Conservation (phyloP, 441 rosid species). For the Caryocar brasiliense region DNA sequence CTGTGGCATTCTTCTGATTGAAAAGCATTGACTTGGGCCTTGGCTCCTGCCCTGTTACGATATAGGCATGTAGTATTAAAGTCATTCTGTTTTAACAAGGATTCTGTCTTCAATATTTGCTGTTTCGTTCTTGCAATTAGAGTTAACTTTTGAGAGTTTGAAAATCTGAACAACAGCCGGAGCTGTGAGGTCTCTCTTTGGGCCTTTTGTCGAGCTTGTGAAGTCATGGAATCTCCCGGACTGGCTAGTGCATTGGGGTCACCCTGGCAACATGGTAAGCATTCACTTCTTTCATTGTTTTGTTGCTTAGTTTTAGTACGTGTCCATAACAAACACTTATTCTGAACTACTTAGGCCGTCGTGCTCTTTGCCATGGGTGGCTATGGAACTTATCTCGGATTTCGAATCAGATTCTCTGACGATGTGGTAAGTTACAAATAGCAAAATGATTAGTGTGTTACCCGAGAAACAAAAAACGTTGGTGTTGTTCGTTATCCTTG, state of each 20-base stretch:
- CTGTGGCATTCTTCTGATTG: too few species aligned
- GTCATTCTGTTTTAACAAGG: background rate
- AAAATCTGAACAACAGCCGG: constrained; percentile 40
- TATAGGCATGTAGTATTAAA: too few species aligned
- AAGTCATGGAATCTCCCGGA: constrained; percentile 65
- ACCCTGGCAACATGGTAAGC: constrained; percentile 81
- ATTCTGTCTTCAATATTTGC: background rate
- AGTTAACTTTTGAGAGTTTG: background rate
- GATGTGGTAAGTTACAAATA: constrained; percentile 42
- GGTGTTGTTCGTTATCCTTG: background rate
- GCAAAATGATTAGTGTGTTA: background rate
- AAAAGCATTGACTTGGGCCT: too few species aligned
- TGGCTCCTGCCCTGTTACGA: too few species aligned
- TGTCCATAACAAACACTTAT: too few species aligned
- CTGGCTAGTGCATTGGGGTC: constrained; percentile 96
- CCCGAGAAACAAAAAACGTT: background rate
- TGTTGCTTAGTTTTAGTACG: too few species aligned
- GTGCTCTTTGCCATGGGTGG: constrained; percentile 98
- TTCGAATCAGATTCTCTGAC: constrained; percentile 59
- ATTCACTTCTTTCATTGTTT: background rate
- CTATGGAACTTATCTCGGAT: constrained; percentile 84
- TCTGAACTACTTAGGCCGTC: constrained; percentile 44
- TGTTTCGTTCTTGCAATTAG: background rate
- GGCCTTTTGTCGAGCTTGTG: constrained; percentile 73
- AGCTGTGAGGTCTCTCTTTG: constrained; percentile 47